Evolutionary conservation across 75 land plant genomes (phyloP).

Genomic region (Isoetes taiwanensis): DNA sequence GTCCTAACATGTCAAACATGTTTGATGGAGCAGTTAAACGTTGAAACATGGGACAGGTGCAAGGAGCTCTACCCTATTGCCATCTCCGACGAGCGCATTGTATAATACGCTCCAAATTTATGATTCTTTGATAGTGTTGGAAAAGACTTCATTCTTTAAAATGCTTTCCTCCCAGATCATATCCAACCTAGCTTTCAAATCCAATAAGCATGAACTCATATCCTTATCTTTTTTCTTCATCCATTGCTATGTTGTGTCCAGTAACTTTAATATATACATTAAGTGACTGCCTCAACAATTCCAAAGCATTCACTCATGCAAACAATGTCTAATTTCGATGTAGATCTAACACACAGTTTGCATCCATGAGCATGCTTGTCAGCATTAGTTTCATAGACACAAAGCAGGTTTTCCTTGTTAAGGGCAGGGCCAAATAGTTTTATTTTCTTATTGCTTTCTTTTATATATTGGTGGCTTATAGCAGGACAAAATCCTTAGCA

Average conservation of each 20-base stretch:
- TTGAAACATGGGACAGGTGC: too few relatives aligned
- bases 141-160: conserved; percentile 70
- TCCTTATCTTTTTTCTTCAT: conserved; percentile 99
- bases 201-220: conserved; percentile 70
- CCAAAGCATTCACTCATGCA: conserved; percentile 76
- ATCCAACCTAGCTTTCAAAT: conserved; percentile 91
- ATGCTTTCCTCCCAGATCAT: conserved; percentile 93
- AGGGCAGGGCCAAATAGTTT: too few relatives aligned
- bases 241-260: conserved; percentile 87
- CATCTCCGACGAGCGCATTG: too few relatives aligned
- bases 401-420: too few relatives aligned
- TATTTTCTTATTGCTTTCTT: too few relatives aligned
- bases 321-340: conserved; percentile 80
- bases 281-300: conserved; percentile 58
- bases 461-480: too few relatives aligned
- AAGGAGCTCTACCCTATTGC: too few relatives aligned
- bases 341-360: conserved; percentile 74
- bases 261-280: conserved; percentile 66
- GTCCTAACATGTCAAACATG: too few relatives aligned
- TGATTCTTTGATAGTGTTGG: conserved; percentile 86
- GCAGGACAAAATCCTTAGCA: too few relatives aligned
- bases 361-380: conserved; percentile 87
- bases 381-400: too few relatives aligned
- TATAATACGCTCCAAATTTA: too few relatives aligned
- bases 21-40: too few relatives aligned